Conservation (phyloP, 768 basidiomycete species). For the Daedalea quercina region DNA sequence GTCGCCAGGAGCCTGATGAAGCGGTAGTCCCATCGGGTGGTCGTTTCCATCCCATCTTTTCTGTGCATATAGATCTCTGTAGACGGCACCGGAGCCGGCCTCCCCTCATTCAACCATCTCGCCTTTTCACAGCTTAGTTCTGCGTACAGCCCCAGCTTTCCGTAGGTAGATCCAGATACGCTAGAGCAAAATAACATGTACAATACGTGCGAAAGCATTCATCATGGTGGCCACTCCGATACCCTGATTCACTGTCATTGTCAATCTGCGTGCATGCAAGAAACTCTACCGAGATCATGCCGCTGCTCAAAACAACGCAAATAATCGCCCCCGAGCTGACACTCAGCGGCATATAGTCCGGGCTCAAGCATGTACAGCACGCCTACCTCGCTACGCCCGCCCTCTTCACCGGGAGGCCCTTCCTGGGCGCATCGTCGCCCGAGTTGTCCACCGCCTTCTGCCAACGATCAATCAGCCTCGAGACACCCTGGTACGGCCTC, state of each 20-base stretch:
- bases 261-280: not conserved
- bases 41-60: not conserved
- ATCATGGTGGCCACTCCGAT: not conserved
- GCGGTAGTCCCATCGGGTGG: not conserved
- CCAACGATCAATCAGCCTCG: constrained; percentile 84
- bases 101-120: too few species aligned
- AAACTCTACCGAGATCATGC: not conserved
- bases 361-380: not conserved
- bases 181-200: not conserved
- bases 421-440: not conserved
- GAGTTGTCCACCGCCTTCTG: constrained; percentile 60
- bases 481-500: constrained; percentile 74
- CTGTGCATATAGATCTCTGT: too few species aligned
- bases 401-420: constrained; percentile 8
- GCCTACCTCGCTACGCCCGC: constrained; percentile 10
- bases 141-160: too few species aligned
- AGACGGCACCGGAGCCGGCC: too few species aligned
- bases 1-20: constrained; percentile 41
- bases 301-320: not conserved
- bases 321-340: not conserved
- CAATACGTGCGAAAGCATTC: not conserved
- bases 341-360: not conserved
- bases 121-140: too few species aligned
- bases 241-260: not conserved
- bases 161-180: not conserved